These are phyloP conservation scores for Corymbia citriodora DNA, from an alignment of 441 rosid genomes.

Conservation along the genomic window DNA sequence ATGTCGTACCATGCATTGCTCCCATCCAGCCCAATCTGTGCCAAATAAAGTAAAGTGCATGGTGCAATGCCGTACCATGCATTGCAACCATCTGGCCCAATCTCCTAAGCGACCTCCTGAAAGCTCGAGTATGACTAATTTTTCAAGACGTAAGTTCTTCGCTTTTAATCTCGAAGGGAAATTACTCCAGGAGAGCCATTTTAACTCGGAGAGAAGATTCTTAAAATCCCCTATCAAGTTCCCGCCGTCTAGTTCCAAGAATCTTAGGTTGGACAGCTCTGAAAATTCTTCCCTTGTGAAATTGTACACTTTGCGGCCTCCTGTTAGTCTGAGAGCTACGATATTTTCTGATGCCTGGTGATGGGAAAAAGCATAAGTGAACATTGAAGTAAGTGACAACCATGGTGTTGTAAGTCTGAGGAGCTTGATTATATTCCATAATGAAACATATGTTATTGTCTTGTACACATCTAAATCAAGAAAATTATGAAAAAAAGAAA, in stretches of 20 bases:
- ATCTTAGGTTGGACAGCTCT: not conserved
- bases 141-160: not conserved
- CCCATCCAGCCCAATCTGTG: not conserved
- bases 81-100: not conserved
- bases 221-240: not conserved
- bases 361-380: not conserved
- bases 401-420: fast-evolving
- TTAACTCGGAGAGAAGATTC: not conserved
- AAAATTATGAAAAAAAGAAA: not conserved
- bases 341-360: not conserved
- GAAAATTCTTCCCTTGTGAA: not conserved
- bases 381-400: not conserved
- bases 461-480: not conserved
- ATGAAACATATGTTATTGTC: not conserved
- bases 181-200: not conserved
- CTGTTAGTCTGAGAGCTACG: not conserved
- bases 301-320: fast-evolving
- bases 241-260: not conserved
- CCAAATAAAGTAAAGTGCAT: not conserved
- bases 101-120: fast-evolving
- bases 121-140: not conserved
- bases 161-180: not conserved
- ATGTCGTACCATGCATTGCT: not conserved
- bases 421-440: not conserved
- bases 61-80: not conserved